Conservation (phyloP, 2,329 filamentous ascomycete species). For the Diaporthe vexans region DNA sequence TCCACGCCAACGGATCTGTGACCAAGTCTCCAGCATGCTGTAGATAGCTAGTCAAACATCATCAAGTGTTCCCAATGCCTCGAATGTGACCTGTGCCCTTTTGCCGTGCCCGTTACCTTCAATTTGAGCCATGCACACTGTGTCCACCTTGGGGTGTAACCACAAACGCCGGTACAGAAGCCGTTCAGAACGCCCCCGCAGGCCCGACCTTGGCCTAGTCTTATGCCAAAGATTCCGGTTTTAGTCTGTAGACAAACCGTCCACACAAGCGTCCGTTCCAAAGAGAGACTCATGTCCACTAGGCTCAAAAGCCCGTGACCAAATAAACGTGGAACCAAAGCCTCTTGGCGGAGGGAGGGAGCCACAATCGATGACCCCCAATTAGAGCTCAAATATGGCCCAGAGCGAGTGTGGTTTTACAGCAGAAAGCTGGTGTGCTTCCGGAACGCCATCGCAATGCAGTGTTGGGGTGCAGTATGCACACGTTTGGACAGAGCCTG, state of each 20-base stretch:
- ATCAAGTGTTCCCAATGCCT: constrained; percentile 1
- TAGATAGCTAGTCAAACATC: constrained; percentile 2
- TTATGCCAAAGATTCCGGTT: constrained; percentile 6
- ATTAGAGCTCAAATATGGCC: constrained; percentile 25
- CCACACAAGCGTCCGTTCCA: constrained; percentile 12
- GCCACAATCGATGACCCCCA: neutral
- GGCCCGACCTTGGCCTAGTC: neutral
- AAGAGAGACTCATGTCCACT: constrained; percentile 15
- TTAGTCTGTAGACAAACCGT: constrained; percentile 17
- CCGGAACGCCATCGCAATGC: constrained; percentile 28
- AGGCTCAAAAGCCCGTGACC: neutral
- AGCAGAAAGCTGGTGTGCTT: constrained; percentile 5
- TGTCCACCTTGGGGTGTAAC: neutral
- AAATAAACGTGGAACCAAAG: neutral
- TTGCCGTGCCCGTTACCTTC: neutral
- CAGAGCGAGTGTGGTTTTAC: constrained; percentile 26
- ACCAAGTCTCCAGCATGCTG: neutral
- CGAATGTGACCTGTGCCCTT: neutral
- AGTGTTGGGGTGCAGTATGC: constrained; percentile 3
- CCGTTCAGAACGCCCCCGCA: constrained; percentile 19
- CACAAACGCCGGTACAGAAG: constrained; percentile 16
- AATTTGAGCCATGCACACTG: constrained; percentile 9
- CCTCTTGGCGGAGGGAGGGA: neutral
- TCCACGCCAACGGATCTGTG: neutral
- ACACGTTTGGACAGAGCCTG: neutral